Evolutionary conservation across 2,329 filamentous ascomycete genomes (phyloP), one percentile per base, ranked within the genome.

Genomic region (Aureobasidium lini): DNA sequence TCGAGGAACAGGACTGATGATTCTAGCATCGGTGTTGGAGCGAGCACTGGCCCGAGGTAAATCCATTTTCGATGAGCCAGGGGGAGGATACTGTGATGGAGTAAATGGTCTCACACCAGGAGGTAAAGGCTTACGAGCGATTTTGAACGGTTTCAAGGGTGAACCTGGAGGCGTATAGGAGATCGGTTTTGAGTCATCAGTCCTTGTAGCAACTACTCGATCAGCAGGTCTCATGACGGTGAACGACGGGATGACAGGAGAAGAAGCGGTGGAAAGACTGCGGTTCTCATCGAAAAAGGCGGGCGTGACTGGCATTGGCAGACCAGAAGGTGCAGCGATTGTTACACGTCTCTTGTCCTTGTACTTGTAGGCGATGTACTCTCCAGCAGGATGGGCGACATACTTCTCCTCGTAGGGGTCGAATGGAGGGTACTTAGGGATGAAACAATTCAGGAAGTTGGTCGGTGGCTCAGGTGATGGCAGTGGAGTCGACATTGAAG

Each of bases 341-440:
- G 36, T 32, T 9, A 23, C 31, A 6, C 39, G 36, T 40, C 36
- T 32, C 8, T 8, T 9, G 23, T 53, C 32, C 6, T 53, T 40
- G 49, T 39, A 53, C 28, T 53, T 53, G 7, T 53, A 13, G 13
- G 37, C 49, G 32, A 18, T 37, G 32, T 53, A 56, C 1, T 1
- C 4, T 28, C 52, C 52, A 28, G 52, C 40, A 34, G 52, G 52
- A 15, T 56, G 39, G 36, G 39, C 15, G 2, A 11, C 16, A 44
- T 56, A 56, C 29, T 37, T 56, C 16, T 46, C 52, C 15, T 37
- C 28, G 15, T 56, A 56, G 16, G 52, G 52, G 7, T 44, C 52
- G 16, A 56, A 56, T 6, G 52, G 52, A 8, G 49, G 39, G 15
- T 9, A n/a, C 6, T 29, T 31, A 10, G 52, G 7, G 23, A 53